Evolutionary conservation across 1,284 basidiomycete genomes (phyloP).

Genomic region (Gastroboletus turbinatus): DNA sequence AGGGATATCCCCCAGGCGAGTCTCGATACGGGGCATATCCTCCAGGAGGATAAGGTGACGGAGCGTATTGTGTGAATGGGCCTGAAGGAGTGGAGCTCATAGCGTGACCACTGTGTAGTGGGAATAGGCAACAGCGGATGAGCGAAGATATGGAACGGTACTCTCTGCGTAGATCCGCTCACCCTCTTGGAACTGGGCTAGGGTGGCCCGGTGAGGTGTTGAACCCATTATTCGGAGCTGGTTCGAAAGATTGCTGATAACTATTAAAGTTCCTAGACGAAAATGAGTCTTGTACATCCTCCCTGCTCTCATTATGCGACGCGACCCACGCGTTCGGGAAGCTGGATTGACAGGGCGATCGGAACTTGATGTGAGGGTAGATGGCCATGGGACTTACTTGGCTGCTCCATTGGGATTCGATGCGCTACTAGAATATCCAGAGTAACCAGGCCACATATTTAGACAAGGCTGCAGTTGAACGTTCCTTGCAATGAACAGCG

Average conservation of each 20-base stretch:
- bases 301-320: background rate
- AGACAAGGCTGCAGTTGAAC: background rate
- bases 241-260: background rate
- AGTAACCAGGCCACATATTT: slow-evolving; percentile 21
- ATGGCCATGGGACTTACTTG: slow-evolving; percentile 14
- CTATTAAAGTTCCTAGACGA: background rate
- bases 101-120: too few species aligned
- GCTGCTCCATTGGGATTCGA: background rate
- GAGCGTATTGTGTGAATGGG: slow-evolving; percentile 13
- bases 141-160: too few species aligned
- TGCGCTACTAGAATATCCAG: slow-evolving; percentile 9
- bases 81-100: too few species aligned
- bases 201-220: background rate
- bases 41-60: slow-evolving; percentile 39
- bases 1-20: slow-evolving; percentile 26
- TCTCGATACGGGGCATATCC: slow-evolving; percentile 19
- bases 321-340: slow-evolving; percentile 16
- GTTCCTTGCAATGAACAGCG: background rate
- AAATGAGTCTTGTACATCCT: background rate
- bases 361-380: background rate
- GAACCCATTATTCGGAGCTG: background rate
- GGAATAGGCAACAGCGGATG: too few species aligned
- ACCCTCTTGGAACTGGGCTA: too few species aligned
- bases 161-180: too few species aligned
- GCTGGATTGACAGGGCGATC: background rate